Base-by-base conservation (phyloP, 2,329 filamentous ascomycete genomes). In the Penicillium fuscoglaucum region DNA sequence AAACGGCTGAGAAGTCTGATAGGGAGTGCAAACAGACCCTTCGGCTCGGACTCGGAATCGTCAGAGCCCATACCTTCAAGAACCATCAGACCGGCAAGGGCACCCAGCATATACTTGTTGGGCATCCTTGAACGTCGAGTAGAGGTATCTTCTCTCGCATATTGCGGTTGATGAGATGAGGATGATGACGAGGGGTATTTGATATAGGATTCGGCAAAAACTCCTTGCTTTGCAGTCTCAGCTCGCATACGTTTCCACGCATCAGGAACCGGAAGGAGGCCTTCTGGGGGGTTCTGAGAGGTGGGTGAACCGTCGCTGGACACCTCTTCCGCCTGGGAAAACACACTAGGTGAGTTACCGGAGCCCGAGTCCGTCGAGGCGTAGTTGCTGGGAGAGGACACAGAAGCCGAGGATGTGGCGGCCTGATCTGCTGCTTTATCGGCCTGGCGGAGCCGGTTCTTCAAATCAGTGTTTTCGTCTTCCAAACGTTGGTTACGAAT, bases 31-130 rank as follows among this genome's bases (percentile, higher is more conserved):
- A 86, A 83, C 15, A 93, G 80, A 3, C 89, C 89, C 46, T 88
- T 88, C 50, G 85, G 80, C 6, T 87, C 81, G 1, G 82, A 82
- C 51, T 90, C 87, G 0, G 69, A 85, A 76, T 75, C 91, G 84
- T 65, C 87, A 78, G 71, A 89, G 84, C 83, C 82, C 55, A 93
- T 81, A 1, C 91, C 91, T 76, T 97, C 92, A 66, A 96, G 78
- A 35, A 97, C 83, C 93, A 98, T 96, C 19, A 98, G 80, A 15
- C 91, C 92, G 26, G 93, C 93, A 59, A 98, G 83, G 19, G 93
- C 93, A 43, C 93, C 93, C 6, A 97, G 87, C 90, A 97, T 95
- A 64, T 97, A 82, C 77, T 96, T 96, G 69, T 83, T 84, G 67
- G 79, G 75, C 61, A 86, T 76, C 64, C 82, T 79, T 37, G 82